Evolutionary conservation across 2,329 filamentous ascomycete genomes (phyloP), one percentile per base, ranked within the genome.

Genomic region (Neofusicoccum ribis): DNA sequence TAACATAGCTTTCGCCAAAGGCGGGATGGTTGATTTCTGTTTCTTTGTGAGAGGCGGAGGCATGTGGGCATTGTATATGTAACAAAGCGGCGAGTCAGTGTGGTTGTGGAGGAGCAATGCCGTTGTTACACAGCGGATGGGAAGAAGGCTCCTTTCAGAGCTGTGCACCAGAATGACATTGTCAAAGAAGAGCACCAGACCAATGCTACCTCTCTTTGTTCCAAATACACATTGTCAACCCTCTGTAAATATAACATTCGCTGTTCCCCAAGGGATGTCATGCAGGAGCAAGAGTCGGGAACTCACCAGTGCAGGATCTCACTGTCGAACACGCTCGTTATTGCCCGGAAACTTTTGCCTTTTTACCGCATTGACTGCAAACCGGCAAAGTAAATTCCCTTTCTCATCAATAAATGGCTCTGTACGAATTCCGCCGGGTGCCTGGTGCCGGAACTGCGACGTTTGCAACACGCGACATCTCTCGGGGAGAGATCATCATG

Each of bases 381-480:
- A 36, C 14, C 49, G 11, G 5, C 41, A 34, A 23, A 31, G 14
- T 2, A 43, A 39, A 15, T 9, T 5, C 12, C 11, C 37, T 7
- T 11, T 4, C 11, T 5, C 14, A 41, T 34, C 31, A 23, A 39
- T 9, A 15, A 23, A 59, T 23, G 39, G 2, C 20, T 12, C 5
- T 44, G 12, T 63, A 54, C 27, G 49, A 54, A 46, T 36, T 54
- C 47, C 47, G 49, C 8, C 37, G 44, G 17, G 17, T 63, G 11
- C 7, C 37, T 5, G 61, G 61, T 15, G 17, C 20, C 5, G 61
- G 61, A 20, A 44, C 14, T 5, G 61, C 20, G 6, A 43, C 49
- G 20, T 63, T 63, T 12, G 49, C 61, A 5, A 63, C 61, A 12
- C 14, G 36, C 2, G 37, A 63, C 15, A 63, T 63, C 9, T n/a